Evolutionary conservation across 495 filamentous ascomycete genomes (phyloP).

Genomic region (Neurospora sp.): DNA sequence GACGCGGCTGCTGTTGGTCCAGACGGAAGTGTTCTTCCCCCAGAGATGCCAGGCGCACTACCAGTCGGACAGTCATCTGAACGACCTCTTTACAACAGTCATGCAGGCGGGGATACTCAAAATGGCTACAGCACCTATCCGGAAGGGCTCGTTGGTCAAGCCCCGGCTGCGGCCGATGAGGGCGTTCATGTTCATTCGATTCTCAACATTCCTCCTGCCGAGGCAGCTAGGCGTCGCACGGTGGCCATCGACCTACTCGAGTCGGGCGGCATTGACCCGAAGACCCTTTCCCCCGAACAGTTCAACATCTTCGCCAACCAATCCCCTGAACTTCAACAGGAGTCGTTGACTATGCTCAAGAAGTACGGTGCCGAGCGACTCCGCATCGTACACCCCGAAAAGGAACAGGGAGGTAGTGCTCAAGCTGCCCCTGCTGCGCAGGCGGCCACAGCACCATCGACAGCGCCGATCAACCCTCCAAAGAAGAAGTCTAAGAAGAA

Average conservation of each 20-base stretch:
- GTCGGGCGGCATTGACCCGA: slow-evolving; percentile 26
- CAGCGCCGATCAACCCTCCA: slow-evolving; percentile 1
- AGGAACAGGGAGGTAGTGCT: slow-evolving; percentile 15
- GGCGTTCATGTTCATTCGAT: slow-evolving; percentile 11
- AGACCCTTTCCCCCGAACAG: slow-evolving; percentile 35
- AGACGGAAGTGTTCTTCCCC: slow-evolving; percentile 7
- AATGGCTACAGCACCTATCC: slow-evolving; percentile 7
- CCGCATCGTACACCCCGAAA: slow-evolving; percentile 34
- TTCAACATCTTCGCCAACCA: slow-evolving; percentile 43
- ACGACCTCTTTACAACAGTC: slow-evolving; percentile 9
- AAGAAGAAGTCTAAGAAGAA: slow-evolving; percentile 20
- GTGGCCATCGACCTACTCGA: slow-evolving; percentile 31
- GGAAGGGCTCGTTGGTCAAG: slow-evolving; percentile 9
- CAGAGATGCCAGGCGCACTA: slow-evolving; percentile 19
- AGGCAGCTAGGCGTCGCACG: slow-evolving; percentile 30
- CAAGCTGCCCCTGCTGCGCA: slow-evolving; percentile 14
- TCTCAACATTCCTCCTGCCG: slow-evolving; percentile 32
- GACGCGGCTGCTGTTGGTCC: slow-evolving; percentile 3
- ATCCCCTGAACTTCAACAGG: slow-evolving; percentile 32
- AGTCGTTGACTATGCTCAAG: slow-evolving; percentile 34
- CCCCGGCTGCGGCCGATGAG: background rate
- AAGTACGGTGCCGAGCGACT: slow-evolving; percentile 36
- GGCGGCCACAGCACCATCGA: background rate
- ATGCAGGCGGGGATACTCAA: background rate
- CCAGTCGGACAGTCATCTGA: slow-evolving; percentile 11